A percentile compares a stretch with the other conserved stretches of the same genome.
These are phyloP conservation scores for Tricholoma furcatifolium DNA, from an alignment of 768 basidiomycete species.

Conservation along the genomic window DNA sequence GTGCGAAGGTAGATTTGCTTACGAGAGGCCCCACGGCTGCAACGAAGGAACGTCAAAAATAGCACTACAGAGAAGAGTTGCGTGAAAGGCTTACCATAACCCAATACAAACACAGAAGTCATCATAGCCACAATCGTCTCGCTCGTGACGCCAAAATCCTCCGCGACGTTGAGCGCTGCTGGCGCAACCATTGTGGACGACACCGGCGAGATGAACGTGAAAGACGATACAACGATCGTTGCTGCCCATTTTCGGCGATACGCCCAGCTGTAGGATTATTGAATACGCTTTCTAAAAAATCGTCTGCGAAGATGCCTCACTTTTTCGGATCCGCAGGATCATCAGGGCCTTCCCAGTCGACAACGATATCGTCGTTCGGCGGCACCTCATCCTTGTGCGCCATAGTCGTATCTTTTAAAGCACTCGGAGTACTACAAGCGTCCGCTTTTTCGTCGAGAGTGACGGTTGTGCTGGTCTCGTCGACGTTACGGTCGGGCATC, in stretches of 20 bases:
- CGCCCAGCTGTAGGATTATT: constrained; percentile 44
- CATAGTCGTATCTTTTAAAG: neutral
- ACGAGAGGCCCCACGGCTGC: constrained; percentile 54
- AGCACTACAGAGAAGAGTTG: neutral
- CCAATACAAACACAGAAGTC: constrained; percentile 52
- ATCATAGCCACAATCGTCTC: constrained; percentile 50
- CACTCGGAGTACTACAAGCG: neutral
- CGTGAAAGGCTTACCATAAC: constrained; percentile 48
- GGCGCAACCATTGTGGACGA: constrained; percentile 78
- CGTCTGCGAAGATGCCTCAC: constrained; percentile 26
- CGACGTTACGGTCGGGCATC: constrained; percentile 8
- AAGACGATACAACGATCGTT: constrained; percentile 61
- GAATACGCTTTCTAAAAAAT: neutral
- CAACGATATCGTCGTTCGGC: constrained; percentile 28
- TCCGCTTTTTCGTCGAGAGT: constrained; percentile 1
- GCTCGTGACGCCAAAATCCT: constrained; percentile 54
- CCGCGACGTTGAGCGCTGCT: constrained; percentile 48
- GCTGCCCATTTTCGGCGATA: constrained; percentile 61
- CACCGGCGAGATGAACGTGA: constrained; percentile 67
- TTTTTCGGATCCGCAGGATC: constrained; percentile 62
- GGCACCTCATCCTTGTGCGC: neutral
- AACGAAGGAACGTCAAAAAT: neutral
- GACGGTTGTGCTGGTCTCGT: constrained; percentile 1
- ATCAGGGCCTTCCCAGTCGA: constrained; percentile 64
- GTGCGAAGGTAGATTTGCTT: constrained; percentile 8